phyloP scores from a whole-genome alignment of 1,284 basidiomycete genomes.

The Thelephora terrestris region DNA sequence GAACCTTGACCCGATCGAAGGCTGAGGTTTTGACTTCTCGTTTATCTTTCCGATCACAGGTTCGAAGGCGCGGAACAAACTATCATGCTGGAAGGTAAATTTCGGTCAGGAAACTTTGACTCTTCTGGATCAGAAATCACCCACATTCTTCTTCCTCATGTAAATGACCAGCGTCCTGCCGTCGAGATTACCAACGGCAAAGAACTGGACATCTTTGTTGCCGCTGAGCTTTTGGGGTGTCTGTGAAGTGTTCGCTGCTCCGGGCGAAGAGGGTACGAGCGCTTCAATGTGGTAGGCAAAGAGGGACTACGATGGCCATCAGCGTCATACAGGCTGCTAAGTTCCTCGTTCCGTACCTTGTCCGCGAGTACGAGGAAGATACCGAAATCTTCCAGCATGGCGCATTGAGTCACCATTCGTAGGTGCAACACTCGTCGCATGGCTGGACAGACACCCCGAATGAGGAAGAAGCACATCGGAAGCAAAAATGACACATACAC shows the following conservation, averaged over 20 bases:
- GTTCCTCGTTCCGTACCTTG: constrained; percentile 40
- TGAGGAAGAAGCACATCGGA: constrained; percentile 4
- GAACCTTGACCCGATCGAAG: constrained; percentile 60
- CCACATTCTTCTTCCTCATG: constrained; percentile 90
- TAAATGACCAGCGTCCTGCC: constrained; percentile 87
- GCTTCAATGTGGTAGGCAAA: constrained; percentile 97
- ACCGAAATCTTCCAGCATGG: constrained; percentile 90
- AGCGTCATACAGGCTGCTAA: constrained; percentile 30
- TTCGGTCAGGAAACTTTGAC: constrained; percentile 4
- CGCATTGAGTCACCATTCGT: constrained; percentile 86
- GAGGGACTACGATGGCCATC: constrained; percentile 68
- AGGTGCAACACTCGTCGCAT: constrained; percentile 85
- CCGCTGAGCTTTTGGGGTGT: too few relatives aligned
- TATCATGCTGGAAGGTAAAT: constrained; percentile 50
- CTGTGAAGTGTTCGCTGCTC: constrained; percentile 44
- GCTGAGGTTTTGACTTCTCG: constrained; percentile 57
- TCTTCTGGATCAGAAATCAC: constrained; percentile 14
- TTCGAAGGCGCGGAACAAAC: constrained; percentile 89
- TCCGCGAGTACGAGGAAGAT: constrained; percentile 93
- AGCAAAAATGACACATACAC: constrained; percentile 37
- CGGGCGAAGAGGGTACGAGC: constrained; percentile 79
- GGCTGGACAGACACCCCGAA: constrained; percentile 30
- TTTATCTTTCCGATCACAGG: constrained; percentile 82
- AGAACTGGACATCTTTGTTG: constrained; percentile 90
- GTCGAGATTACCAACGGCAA: constrained; percentile 81